phyloP scores from a whole-genome alignment of 371 early-diverging fungal genomes.

The Ordospora colligata region DNA sequence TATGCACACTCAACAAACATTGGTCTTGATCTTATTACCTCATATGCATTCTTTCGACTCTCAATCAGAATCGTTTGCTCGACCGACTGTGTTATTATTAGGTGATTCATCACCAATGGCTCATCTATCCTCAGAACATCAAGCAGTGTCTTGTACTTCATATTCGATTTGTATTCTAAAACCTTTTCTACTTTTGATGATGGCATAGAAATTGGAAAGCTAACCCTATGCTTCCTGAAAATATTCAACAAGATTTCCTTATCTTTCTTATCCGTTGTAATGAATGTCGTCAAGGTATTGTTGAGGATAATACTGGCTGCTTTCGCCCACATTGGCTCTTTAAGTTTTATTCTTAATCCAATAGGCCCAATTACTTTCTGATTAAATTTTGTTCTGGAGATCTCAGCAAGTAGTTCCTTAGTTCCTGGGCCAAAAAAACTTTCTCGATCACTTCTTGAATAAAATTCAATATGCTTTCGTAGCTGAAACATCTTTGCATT shows the following conservation, averaged over 20 bases:
- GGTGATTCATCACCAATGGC: slow-evolving; percentile 45
- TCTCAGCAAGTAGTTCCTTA: slow-evolving; percentile 4
- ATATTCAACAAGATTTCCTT: slow-evolving; percentile 36
- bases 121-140: slow-evolving; percentile 40
- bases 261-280: slow-evolving; percentile 52
- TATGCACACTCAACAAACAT: slow-evolving; percentile 53
- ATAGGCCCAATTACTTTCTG: slow-evolving; percentile 57
- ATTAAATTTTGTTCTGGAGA: slow-evolving; percentile 40
- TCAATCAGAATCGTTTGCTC: slow-evolving; percentile 58
- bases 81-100: slow-evolving; percentile 51
- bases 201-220: slow-evolving; percentile 29
- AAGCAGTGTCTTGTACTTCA: slow-evolving; percentile 44
- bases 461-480: slow-evolving; percentile 46
- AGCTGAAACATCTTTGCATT: slow-evolving; percentile 12
- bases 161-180: slow-evolving; percentile 34
- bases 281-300: slow-evolving; percentile 45
- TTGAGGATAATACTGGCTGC: slow-evolving; percentile 52
- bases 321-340: slow-evolving; percentile 57
- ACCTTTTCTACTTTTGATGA: slow-evolving; percentile 5
- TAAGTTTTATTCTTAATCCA: slow-evolving; percentile 45
- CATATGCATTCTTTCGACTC: slow-evolving; percentile 53
- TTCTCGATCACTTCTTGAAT: slow-evolving; percentile 9
- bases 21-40: slow-evolving; percentile 38
- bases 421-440: neutral
- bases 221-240: slow-evolving; percentile 39